These are phyloP conservation scores for Pseudocercospora macadamiae DNA, from an alignment of 2,329 filamentous ascomycete genomes.

Conservation along the genomic window DNA sequence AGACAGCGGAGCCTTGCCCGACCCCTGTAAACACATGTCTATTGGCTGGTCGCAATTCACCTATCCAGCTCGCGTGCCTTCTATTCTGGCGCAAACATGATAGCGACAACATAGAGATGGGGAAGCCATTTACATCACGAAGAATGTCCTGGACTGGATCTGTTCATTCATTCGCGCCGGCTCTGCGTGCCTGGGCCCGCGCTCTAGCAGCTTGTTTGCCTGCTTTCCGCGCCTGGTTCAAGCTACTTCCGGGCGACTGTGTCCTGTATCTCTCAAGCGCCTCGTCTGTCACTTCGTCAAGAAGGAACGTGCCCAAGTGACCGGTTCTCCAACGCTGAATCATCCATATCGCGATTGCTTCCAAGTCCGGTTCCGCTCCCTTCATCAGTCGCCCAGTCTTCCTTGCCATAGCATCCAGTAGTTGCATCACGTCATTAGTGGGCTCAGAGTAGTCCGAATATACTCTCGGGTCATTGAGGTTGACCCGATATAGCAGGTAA, in stretches of 20 bases:
- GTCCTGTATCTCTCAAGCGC: slow-evolving; percentile 59
- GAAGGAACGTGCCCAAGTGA: slow-evolving; percentile 71
- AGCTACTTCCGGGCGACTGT: slow-evolving; percentile 53
- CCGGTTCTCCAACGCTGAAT: slow-evolving; percentile 82
- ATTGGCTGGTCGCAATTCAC: no score
- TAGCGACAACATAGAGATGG: no score
- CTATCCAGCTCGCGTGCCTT: no score
- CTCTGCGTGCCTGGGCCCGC: slow-evolving; percentile 20
- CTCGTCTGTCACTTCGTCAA: slow-evolving; percentile 73
- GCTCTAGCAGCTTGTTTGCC: slow-evolving; percentile 57
- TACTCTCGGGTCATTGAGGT: slow-evolving; percentile 62
- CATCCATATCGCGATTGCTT: slow-evolving; percentile 76
- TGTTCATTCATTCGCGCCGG: slow-evolving; percentile 12
- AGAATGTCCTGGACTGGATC: neutral
- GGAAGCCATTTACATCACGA: no score
- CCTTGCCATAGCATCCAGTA: slow-evolving; percentile 71
- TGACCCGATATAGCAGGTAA: slow-evolving; percentile 85
- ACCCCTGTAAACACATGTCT: neutral
- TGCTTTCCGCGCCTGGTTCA: slow-evolving; percentile 70
- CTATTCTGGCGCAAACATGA: no score
- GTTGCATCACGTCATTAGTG: slow-evolving; percentile 79
- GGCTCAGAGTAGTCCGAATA: slow-evolving; percentile 69
- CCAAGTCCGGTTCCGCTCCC: slow-evolving; percentile 70
- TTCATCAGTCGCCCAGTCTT: slow-evolving; percentile 76
- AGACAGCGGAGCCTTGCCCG: neutral